Conservation (phyloP, 306 rosid species). For the Lathyrus aphaca region DNA sequence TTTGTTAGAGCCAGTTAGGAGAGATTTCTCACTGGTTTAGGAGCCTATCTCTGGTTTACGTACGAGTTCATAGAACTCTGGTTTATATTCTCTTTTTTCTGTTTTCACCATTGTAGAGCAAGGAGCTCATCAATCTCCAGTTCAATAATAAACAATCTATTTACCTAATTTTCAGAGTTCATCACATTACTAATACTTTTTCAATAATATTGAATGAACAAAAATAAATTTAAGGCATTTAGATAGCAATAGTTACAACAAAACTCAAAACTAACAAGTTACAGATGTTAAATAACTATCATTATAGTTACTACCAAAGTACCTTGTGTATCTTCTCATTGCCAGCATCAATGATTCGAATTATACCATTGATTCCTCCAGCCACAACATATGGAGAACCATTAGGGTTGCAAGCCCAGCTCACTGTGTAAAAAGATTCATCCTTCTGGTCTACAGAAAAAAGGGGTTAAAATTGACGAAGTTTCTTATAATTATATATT, state of each 20-base stretch:
- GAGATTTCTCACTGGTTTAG: too few species aligned
- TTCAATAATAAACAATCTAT: neutral
- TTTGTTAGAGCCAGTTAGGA: too few species aligned
- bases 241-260: constrained; percentile 8
- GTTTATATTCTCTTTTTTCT: neutral
- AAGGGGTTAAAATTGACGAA: constrained; percentile 40
- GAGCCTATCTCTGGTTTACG: neutral
- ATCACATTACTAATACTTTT: neutral
- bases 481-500: neutral
- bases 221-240: constrained; percentile 5
- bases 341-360: constrained; percentile 84
- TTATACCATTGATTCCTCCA: constrained; percentile 87
- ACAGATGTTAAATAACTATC: constrained; percentile 18
- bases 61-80: neutral
- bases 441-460: constrained; percentile 87
- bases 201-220: constrained; percentile 15
- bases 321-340: constrained; percentile 90
- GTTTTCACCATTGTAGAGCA: neutral
- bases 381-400: constrained; percentile 80
- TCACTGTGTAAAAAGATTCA: constrained; percentile 88
- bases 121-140: neutral
- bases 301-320: constrained; percentile 9
- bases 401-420: constrained; percentile 78
- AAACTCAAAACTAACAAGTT: constrained; percentile 21
- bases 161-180: neutral